Conservation (phyloP, 2,329 filamentous ascomycete species). For the Lachnellula subtilissima region DNA sequence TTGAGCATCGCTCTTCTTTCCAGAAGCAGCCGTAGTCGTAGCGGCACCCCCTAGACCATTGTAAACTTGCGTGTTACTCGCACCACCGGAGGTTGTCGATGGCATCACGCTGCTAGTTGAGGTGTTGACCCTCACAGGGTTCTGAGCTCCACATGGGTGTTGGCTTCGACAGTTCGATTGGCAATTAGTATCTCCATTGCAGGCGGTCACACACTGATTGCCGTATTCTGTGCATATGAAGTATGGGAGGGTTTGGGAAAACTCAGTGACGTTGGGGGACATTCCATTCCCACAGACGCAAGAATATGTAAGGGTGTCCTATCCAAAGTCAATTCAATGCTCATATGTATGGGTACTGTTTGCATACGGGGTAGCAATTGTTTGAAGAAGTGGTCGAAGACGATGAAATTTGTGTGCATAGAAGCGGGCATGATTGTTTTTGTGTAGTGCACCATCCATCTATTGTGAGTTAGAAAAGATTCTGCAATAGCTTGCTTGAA, state of each 20-base stretch:
- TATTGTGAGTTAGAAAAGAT: slow-evolving; percentile 30
- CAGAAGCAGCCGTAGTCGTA: slow-evolving; percentile 27
- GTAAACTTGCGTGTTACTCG: slow-evolving; percentile 37
- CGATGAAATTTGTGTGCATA: slow-evolving; percentile 60
- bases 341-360: neutral
- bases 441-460: slow-evolving; percentile 63
- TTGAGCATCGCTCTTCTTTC: slow-evolving; percentile 31
- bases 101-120: slow-evolving; percentile 41
- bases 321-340: neutral
- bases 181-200: slow-evolving; percentile 55
- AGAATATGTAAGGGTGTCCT: slow-evolving; percentile 60
- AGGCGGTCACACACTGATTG: slow-evolving; percentile 59
- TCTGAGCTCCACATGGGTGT: slow-evolving; percentile 67
- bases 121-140: slow-evolving; percentile 56
- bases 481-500: neutral
- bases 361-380: slow-evolving; percentile 60
- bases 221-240: slow-evolving; percentile 70
- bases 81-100: slow-evolving; percentile 38
- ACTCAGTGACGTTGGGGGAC: slow-evolving; percentile 69
- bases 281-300: slow-evolving; percentile 66
- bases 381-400: slow-evolving; percentile 49
- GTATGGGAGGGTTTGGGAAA: slow-evolving; percentile 73
- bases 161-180: slow-evolving; percentile 56
- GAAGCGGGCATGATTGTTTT: slow-evolving; percentile 60
- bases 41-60: slow-evolving; percentile 39